phyloP scores from a whole-genome alignment of 257 asterid genomes.

The Fraxinus quadrangulata region DNA sequence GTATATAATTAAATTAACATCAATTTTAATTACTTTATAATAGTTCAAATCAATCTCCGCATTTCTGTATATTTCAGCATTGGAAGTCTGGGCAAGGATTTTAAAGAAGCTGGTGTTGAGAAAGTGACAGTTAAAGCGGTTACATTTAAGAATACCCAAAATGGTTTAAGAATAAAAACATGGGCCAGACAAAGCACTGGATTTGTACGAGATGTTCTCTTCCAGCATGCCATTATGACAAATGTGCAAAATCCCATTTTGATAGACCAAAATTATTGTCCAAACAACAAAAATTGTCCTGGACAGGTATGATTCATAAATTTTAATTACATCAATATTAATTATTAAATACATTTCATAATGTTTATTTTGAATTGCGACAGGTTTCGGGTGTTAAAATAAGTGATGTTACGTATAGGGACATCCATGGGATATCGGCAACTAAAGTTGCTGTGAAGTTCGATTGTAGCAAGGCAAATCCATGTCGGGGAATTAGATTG shows the following conservation, averaged over 20 bases:
- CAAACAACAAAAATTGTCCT: slow-evolving; percentile 43
- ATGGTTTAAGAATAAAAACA: slow-evolving; percentile 57
- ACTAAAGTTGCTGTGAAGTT: slow-evolving; percentile 61
- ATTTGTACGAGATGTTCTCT: slow-evolving; percentile 41
- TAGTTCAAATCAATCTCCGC: no score
- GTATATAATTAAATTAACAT: background rate
- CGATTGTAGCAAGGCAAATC: slow-evolving; percentile 56
- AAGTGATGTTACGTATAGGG: slow-evolving; percentile 49
- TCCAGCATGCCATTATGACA: slow-evolving; percentile 51
- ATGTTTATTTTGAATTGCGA: background rate
- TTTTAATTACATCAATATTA: no score
- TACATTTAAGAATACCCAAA: slow-evolving; percentile 45
- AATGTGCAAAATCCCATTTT: slow-evolving; percentile 64
- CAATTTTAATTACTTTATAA: no score
- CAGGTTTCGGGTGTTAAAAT: slow-evolving; percentile 61
- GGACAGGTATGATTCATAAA: slow-evolving; percentile 39
- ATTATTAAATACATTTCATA: no score
- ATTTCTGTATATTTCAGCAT: slow-evolving; percentile 37
- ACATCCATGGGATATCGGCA: slow-evolving; percentile 61
- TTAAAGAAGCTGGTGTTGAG: slow-evolving; percentile 50
- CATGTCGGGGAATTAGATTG: slow-evolving; percentile 47
- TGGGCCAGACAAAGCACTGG: slow-evolving; percentile 70
- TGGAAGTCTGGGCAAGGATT: slow-evolving; percentile 58
- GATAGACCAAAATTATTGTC: slow-evolving; percentile 72
- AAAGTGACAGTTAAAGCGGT: slow-evolving; percentile 55